phyloP scores from a whole-genome alignment of 2,329 filamentous ascomycete species.

The Claviceps sorghi region DNA sequence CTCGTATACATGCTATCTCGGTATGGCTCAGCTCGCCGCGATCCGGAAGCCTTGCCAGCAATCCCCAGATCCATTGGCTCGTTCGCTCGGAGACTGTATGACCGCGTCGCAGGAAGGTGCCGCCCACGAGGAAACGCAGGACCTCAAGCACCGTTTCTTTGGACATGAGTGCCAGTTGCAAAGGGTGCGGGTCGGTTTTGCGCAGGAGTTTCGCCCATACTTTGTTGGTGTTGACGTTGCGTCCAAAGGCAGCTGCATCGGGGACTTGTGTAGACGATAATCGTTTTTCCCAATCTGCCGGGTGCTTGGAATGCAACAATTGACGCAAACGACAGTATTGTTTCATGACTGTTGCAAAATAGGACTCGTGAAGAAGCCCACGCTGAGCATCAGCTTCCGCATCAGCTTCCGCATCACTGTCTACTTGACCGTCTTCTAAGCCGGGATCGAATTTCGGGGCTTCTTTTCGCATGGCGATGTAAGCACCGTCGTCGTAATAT shows the following conservation, averaged over 20 bases:
- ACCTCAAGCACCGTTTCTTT: conserved; percentile 52
- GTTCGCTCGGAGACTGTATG: conserved; percentile 47
- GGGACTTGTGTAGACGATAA: conserved; percentile 40
- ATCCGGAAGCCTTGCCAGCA: conserved; percentile 62
- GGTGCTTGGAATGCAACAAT: conserved; percentile 41
- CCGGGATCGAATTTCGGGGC: conserved; percentile 16
- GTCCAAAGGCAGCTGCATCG: conserved; percentile 39
- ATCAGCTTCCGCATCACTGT: conserved; percentile 7
- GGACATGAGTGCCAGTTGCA: conserved; percentile 49
- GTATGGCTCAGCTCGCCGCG: conserved; percentile 60
- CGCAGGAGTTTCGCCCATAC: conserved; percentile 39
- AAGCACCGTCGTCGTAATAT: conserved; percentile 67
- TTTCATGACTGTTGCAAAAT: conserved; percentile 49
- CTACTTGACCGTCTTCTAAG: conserved; percentile 6
- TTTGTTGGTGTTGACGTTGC: conserved; percentile 31
- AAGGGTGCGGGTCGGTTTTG: conserved; percentile 40
- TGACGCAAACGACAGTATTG: conserved; percentile 53
- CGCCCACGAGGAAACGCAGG: conserved; percentile 49
- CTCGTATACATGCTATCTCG: conserved; percentile 62
- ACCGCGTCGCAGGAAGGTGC: conserved; percentile 48
- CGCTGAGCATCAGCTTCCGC: conserved; percentile 14
- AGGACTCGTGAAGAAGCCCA: conserved; percentile 43
- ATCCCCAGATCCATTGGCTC: conserved; percentile 73
- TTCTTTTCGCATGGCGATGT: conserved; percentile 44
- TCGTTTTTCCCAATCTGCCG: conserved; percentile 33